phyloP scores from a whole-genome alignment of 306 rosid species.

The Vigna angularis region DNA sequence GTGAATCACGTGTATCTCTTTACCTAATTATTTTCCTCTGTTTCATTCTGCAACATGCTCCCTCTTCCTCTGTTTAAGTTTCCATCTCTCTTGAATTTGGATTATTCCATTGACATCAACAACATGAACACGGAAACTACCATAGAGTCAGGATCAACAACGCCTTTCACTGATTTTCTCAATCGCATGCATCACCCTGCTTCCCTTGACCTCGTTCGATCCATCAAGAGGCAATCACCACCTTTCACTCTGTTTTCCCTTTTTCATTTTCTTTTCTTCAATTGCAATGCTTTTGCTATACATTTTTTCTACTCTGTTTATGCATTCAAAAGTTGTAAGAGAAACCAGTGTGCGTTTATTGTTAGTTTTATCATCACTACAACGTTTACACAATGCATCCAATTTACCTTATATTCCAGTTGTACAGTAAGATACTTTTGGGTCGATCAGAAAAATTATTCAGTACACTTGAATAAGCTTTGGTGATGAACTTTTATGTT shows the following conservation, averaged over 20 bases:
- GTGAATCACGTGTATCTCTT: slow-evolving; percentile 22
- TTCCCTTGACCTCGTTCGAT: slow-evolving; percentile 72
- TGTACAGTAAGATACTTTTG: too few relatives aligned
- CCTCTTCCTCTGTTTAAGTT: slow-evolving; percentile 5
- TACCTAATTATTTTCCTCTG: background rate
- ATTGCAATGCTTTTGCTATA: background rate
- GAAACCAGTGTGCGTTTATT: background rate
- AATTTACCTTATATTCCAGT: too few relatives aligned
- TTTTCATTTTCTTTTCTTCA: background rate
- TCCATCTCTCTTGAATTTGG: background rate
- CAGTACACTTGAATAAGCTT: background rate
- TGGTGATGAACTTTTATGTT: background rate
- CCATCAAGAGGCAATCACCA: slow-evolving; percentile 63
- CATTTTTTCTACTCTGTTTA: background rate
- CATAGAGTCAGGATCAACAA: slow-evolving; percentile 51
- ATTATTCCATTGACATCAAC: background rate
- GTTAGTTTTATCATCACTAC: too few relatives aligned
- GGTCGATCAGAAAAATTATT: too few relatives aligned
- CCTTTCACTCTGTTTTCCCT: background rate
- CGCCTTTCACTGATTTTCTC: slow-evolving; percentile 68
- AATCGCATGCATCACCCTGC: slow-evolving; percentile 86
- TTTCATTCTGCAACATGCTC: background rate
- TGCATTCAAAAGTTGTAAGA: background rate
- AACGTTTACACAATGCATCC: too few relatives aligned
- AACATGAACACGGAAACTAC: background rate